Percentiles rank a stretch among this genome's conserved stretches.
These are phyloP conservation scores for Solanum medicagineum DNA, from an alignment of 257 asterid species.

Conservation along the genomic window DNA sequence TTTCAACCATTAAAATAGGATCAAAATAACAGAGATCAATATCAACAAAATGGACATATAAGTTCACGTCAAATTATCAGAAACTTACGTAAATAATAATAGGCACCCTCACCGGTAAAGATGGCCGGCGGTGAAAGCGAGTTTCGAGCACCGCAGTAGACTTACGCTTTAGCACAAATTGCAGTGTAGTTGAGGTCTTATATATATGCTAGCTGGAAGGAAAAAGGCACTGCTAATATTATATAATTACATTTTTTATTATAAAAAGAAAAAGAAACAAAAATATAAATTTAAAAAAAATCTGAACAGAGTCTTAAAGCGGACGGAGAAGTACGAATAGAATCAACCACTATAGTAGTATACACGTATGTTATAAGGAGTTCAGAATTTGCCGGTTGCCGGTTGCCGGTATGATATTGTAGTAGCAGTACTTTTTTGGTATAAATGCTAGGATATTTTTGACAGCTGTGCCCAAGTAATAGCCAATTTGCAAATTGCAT, in stretches of 20 bases:
- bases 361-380: neutral
- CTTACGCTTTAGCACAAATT: constrained; percentile 23
- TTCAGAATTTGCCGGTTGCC: neutral
- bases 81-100: neutral
- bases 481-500: neutral
- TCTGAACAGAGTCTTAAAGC: neutral
- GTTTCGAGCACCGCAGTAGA: constrained; percentile 24
- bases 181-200: neutral
- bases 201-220: neutral
- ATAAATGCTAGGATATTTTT: neutral
- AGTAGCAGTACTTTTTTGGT: neutral
- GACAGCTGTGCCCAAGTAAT: neutral
- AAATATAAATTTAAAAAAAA: neutral
- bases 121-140: neutral
- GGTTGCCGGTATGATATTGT: neutral
- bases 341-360: neutral
- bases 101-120: constrained; percentile 4
- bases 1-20: constrained; percentile 35
- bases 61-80: neutral
- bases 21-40: constrained; percentile 26
- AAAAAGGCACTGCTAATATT: neutral
- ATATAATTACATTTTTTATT: neutral
- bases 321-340: neutral
- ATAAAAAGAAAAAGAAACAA: neutral
- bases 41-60: neutral